Conservation (phyloP, 306 rosid species). For the Geum urbanum region DNA sequence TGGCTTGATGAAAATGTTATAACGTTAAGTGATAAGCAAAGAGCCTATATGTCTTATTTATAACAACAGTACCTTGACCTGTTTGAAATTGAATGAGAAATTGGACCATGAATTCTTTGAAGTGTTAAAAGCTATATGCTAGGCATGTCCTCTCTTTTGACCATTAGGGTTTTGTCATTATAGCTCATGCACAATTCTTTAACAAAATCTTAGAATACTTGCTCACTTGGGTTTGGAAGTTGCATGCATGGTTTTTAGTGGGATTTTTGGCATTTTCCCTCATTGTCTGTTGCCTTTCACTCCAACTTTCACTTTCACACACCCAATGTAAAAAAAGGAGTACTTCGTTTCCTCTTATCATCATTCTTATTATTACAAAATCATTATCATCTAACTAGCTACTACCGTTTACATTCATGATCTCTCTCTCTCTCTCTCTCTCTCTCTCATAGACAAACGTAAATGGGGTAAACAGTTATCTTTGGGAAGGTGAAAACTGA, state of each 20-base stretch:
- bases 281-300: slow-evolving; percentile 28
- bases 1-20: too few species aligned
- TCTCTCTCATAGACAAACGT: background rate
- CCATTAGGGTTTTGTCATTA: slow-evolving; percentile 17
- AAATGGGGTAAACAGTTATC: slow-evolving; percentile 13
- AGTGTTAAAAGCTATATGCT: background rate
- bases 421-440: slow-evolving; percentile 2
- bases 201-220: slow-evolving; percentile 43
- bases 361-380: slow-evolving; percentile 33
- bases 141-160: slow-evolving; percentile 37
- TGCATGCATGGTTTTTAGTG: slow-evolving; percentile 67
- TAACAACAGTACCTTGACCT: background rate
- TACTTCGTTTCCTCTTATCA: slow-evolving; percentile 39
- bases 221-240: slow-evolving; percentile 33
- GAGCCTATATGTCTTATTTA: background rate
- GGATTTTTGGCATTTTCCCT: slow-evolving; percentile 66
- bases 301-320: slow-evolving; percentile 39
- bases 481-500: slow-evolving; percentile 21
- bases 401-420: slow-evolving; percentile 11
- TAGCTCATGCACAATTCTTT: slow-evolving; percentile 25
- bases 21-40: background rate
- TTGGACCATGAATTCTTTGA: slow-evolving; percentile 10
- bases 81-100: background rate
- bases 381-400: slow-evolving; percentile 16
- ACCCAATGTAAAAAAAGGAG: slow-evolving; percentile 30